Base-by-base conservation (phyloP, 441 rosid species). In the Gossypium davidsonii region DNA sequence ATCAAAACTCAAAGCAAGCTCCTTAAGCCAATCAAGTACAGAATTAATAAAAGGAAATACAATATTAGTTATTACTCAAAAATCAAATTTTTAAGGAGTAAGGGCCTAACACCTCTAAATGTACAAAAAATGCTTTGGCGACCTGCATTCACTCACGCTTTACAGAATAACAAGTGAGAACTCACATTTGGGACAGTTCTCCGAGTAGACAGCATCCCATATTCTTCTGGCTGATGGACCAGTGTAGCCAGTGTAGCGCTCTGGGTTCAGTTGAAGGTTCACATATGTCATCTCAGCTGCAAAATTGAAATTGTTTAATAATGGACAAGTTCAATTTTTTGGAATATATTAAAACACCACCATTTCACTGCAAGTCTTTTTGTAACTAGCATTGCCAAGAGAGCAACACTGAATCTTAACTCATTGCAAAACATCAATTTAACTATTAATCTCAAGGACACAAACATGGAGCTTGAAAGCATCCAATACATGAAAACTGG, bases 151-250 rank as follows among this genome's bases (percentile, higher is more conserved):
- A 64, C 28, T 44, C 8, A 10, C 37, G 44, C 6, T 2, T 20
- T 37, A 18, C 52, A 62, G 12, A 48, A 51, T 0, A 21, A 56
- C 7, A 17, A 15, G 49, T 4, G 51, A 37, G 55, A 60, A 62
- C 84, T 85, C 78, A 91, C 98, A 86, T 87, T 85, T 89, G 57
- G 94, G 96, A 81, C 98, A 94, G 74, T 94, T 94, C 78, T 94
- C 98, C 6, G 90, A 84, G 84, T 94, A 94, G 66, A 90, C 67
- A 71, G 98, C 95, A 78, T 94, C 98, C 98, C 98, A 94, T 83
- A 94, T 92, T 84, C 98, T 88, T 84, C 96, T 83, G 78, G 98
- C 98, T 64, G 98, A 92, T 49, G 98, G 91, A 74, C 97, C 97
- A 60, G 76, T 78, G 31, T 94, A 92, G 71, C 98, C 98, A 82